These are phyloP conservation scores for Pyrenochaeta sp. DNA, from an alignment of 2,329 filamentous ascomycete genomes.

Conservation along the genomic window DNA sequence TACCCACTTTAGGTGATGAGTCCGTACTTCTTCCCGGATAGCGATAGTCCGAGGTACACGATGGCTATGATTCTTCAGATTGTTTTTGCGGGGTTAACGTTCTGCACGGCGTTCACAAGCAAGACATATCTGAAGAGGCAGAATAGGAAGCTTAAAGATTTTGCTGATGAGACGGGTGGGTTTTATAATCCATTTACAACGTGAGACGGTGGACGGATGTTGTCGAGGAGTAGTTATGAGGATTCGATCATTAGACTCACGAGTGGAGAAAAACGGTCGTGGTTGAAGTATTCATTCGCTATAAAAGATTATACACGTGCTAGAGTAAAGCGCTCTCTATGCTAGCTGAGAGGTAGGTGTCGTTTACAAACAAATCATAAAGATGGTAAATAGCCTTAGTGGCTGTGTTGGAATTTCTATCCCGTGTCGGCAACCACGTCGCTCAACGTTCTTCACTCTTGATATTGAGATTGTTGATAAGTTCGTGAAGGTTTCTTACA, in stretches of 20 bases:
- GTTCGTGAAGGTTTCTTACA: constrained; percentile 27
- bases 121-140: too few species aligned
- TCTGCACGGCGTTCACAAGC: too few species aligned
- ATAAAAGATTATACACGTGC: not conserved
- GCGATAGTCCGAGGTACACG: too few species aligned
- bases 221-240: not conserved
- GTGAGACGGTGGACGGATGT: constrained; percentile 5
- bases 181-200: too few species aligned
- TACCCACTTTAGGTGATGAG: too few species aligned
- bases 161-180: too few species aligned
- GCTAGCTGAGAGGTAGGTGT: not conserved
- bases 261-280: not conserved
- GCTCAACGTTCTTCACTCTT: not conserved
- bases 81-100: too few species aligned
- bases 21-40: too few species aligned
- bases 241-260: not conserved
- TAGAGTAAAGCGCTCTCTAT: not conserved
- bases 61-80: too few species aligned
- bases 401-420: not conserved
- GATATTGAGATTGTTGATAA: too few species aligned
- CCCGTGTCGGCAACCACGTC: not conserved
- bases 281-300: not conserved
- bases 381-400: constrained; percentile 5
- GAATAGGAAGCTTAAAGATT: too few species aligned
- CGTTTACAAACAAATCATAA: constrained; percentile 5